Evolutionary conservation across 805 yeast genomes (phyloP).

Genomic region (Saturnispora sanitii): DNA sequence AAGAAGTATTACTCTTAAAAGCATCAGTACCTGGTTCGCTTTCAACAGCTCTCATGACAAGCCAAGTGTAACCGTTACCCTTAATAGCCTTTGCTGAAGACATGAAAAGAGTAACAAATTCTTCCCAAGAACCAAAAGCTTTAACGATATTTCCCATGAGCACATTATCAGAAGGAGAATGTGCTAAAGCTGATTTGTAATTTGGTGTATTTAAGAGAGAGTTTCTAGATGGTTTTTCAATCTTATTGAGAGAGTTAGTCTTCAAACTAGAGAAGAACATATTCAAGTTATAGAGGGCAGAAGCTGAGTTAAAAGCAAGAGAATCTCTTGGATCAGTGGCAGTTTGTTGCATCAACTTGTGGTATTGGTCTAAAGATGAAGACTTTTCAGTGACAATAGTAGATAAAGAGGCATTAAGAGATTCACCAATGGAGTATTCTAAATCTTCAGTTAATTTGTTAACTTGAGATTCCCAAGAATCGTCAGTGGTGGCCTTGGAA

Average conservation of each 20-base stretch:
- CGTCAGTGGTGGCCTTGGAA: slow-evolving; percentile 36
- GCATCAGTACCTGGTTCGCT: slow-evolving; percentile 12
- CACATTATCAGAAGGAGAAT: slow-evolving; percentile 16
- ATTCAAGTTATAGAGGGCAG: slow-evolving; percentile 39
- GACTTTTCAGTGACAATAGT: background rate
- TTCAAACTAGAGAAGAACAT: slow-evolving; percentile 38
- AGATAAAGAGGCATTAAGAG: slow-evolving; percentile 9
- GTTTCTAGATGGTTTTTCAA: slow-evolving; percentile 27
- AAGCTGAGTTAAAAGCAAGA: slow-evolving; percentile 27
- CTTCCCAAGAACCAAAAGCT: slow-evolving; percentile 68
- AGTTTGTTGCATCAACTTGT: slow-evolving; percentile 31
- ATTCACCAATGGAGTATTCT: slow-evolving; percentile 28
- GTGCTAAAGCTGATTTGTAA: slow-evolving; percentile 23
- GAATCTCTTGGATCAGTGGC: slow-evolving; percentile 33
- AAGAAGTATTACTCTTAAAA: slow-evolving; percentile 29
- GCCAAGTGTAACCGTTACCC: slow-evolving; percentile 90
- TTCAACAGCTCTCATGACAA: slow-evolving; percentile 47
- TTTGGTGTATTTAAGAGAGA: slow-evolving; percentile 24
- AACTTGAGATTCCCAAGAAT: slow-evolving; percentile 41
- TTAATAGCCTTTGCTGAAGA: slow-evolving; percentile 61
- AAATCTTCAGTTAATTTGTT: slow-evolving; percentile 30
- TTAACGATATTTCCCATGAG: slow-evolving; percentile 40
- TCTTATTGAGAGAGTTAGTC: slow-evolving; percentile 16
- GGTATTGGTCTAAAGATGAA: slow-evolving; percentile 19
- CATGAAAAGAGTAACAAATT: slow-evolving; percentile 61